A percentile compares a stretch with the other conserved stretches of the same genome.
These are phyloP conservation scores for Emergomyces pasteurianus DNA, from an alignment of 2,329 filamentous ascomycete genomes.

Conservation along the genomic window DNA sequence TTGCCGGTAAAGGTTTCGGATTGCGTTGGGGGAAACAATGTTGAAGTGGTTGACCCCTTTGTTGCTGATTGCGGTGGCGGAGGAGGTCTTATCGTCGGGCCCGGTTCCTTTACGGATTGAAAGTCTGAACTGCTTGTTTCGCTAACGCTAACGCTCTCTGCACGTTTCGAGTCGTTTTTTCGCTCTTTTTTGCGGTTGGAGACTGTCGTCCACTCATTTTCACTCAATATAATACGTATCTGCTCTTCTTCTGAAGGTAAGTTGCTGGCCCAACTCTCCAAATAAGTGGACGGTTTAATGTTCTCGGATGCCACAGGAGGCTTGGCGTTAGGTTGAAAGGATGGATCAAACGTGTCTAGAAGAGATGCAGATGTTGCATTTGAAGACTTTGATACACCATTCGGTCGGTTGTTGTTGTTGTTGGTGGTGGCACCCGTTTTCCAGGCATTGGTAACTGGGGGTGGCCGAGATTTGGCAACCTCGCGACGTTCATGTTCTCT, in stretches of 20 bases:
- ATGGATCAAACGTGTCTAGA: constrained; percentile 33
- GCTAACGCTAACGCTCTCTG: constrained; percentile 33
- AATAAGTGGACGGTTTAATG: constrained; percentile 10
- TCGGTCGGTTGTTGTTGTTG: constrained; percentile 24
- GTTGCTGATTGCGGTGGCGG: constrained; percentile 5
- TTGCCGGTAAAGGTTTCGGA: constrained; percentile 7
- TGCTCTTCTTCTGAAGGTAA: constrained; percentile 51
- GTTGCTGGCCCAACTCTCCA: constrained; percentile 34
- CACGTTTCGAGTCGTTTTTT: constrained; percentile 31
- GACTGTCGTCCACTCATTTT: constrained; percentile 51
- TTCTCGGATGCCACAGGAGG: constrained; percentile 2
- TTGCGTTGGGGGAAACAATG: not conserved
- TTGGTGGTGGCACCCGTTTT: constrained; percentile 13
- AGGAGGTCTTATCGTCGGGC: not conserved
- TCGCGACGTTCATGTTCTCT: constrained; percentile 79
- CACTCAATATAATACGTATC: constrained; percentile 37
- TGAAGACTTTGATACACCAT: constrained; percentile 13
- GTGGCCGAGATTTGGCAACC: constrained; percentile 35
- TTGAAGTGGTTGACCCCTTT: not conserved
- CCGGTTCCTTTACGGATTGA: constrained; percentile 12
- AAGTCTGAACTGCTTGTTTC: constrained; percentile 32
- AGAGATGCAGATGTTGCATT: constrained; percentile 17
- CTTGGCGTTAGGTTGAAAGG: constrained; percentile 6
- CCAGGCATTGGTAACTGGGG: constrained; percentile 41
- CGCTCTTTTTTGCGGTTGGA: constrained; percentile 46